A percentile compares a stretch with the other conserved stretches of the same genome.
Evolutionary conservation across 2,329 filamentous ascomycete species (phyloP).

Genomic region (Akanthomyces dipterigenus): DNA sequence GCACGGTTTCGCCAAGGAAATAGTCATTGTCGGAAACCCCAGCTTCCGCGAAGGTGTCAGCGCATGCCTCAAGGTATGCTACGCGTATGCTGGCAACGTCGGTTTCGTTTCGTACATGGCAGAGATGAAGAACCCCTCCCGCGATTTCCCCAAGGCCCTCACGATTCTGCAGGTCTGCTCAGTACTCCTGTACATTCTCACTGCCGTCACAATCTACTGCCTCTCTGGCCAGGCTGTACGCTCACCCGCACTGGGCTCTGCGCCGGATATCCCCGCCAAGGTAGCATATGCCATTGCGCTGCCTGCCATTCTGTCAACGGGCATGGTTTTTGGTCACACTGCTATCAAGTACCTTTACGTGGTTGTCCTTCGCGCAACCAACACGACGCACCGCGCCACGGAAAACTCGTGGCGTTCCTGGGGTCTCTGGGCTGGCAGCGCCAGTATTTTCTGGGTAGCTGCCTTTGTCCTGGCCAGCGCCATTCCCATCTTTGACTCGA

Average conservation of each 20-base stretch:
- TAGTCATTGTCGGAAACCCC: conserved; percentile 24
- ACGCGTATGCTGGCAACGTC: conserved; percentile 32
- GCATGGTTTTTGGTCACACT: conserved; percentile 26
- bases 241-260: conserved; percentile 28
- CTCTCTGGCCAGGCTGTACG: conserved; percentile 26
- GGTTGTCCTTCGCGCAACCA: conserved; percentile 26
- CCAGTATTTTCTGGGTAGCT: conserved; percentile 27
- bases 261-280: conserved; percentile 25
- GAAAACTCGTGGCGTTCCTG: conserved; percentile 27
- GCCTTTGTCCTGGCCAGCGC: conserved; percentile 30
- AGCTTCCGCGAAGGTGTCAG: conserved; percentile 26
- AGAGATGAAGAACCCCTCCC: conserved; percentile 27
- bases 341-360: conserved; percentile 29
- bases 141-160: conserved; percentile 26
- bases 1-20: conserved; percentile 21
- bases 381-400: conserved; percentile 26
- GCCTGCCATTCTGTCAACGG: conserved; percentile 25
- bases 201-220: conserved; percentile 26
- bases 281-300: conserved; percentile 26
- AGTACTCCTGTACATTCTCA: conserved; percentile 26
- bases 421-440: conserved; percentile 28
- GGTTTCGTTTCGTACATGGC: conserved; percentile 30
- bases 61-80: conserved; percentile 28
- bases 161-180: conserved; percentile 26
- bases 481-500: conserved; percentile 32